Evolutionary conservation across 2,329 filamentous ascomycete genomes (phyloP).

Genomic region (Neonectria neomacrospora): DNA sequence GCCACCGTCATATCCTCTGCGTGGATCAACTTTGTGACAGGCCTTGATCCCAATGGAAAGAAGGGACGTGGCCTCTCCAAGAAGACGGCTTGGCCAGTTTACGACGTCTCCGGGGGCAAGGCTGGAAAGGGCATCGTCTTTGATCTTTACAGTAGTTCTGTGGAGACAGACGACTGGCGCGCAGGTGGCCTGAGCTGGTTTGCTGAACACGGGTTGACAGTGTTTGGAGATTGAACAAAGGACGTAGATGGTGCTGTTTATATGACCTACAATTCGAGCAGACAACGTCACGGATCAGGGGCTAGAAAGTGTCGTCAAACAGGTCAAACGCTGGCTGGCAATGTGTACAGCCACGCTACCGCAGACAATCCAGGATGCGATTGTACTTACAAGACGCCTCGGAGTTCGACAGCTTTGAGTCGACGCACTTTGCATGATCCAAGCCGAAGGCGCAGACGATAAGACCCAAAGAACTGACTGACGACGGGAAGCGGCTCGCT

Average conservation of each 20-base stretch:
- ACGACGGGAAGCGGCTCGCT: too few species aligned
- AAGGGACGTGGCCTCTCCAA: slow-evolving; percentile 8
- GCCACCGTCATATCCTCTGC: slow-evolving; percentile 44
- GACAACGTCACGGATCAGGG: too few species aligned
- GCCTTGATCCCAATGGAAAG: slow-evolving; percentile 44
- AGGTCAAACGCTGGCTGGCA: too few species aligned
- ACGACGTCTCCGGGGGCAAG: slow-evolving; percentile 28
- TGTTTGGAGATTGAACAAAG: slow-evolving; percentile 42
- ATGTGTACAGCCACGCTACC: slow-evolving; percentile 16
- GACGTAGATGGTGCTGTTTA: background rate
- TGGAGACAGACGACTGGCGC: slow-evolving; percentile 48
- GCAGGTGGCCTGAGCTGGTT: slow-evolving; percentile 46
- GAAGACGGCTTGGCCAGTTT: slow-evolving; percentile 43
- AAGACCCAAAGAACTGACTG: too few species aligned
- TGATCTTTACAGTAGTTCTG: slow-evolving; percentile 34
- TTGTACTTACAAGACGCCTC: slow-evolving; percentile 4
- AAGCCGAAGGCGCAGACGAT: background rate
- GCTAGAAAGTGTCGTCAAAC: too few species aligned
- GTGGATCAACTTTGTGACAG: slow-evolving; percentile 47
- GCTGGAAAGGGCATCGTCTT: slow-evolving; percentile 46
- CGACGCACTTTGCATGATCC: slow-evolving; percentile 23
- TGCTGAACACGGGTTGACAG: slow-evolving; percentile 40
- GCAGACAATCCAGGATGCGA: slow-evolving; percentile 22
- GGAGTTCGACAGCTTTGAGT: slow-evolving; percentile 21
- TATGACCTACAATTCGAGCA: too few species aligned